These are phyloP conservation scores for Suillus hirtellus DNA, from an alignment of 768 basidiomycete genomes.

Conservation along the genomic window DNA sequence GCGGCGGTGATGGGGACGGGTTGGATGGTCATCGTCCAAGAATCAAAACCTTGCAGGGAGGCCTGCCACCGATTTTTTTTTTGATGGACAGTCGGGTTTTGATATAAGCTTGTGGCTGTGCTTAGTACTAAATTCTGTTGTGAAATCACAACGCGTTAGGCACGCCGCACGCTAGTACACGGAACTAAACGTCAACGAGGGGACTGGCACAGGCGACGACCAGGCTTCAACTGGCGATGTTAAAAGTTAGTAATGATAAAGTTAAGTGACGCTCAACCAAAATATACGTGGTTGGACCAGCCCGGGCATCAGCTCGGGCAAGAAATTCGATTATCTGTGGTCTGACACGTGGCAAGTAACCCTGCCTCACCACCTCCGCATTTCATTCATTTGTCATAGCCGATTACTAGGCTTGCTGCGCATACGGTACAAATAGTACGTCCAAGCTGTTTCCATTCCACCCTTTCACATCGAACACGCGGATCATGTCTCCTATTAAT, in stretches of 20 bases:
- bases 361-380: neutral
- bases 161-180: neutral
- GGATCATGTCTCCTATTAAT: neutral
- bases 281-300: neutral
- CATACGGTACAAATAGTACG: neutral
- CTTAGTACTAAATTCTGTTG: neutral
- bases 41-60: neutral
- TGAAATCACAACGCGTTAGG: neutral
- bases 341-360: neutral
- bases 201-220: too few relatives aligned
- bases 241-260: neutral
- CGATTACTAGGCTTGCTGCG: neutral
- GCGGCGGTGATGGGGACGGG: constrained; percentile 15
- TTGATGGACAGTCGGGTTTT: neutral
- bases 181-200: neutral
- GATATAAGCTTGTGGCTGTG: constrained; percentile 6
- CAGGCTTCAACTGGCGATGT: neutral
- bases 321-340: neutral
- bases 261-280: neutral
- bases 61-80: neutral
- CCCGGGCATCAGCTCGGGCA: neutral
- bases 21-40: neutral
- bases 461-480: neutral
- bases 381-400: neutral
- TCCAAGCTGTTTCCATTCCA: neutral